Percentiles rank a stretch among this genome's conserved stretches.
Conservation (phyloP, 2,329 filamentous ascomycete species). For the Diaporthe aspalathi region DNA sequence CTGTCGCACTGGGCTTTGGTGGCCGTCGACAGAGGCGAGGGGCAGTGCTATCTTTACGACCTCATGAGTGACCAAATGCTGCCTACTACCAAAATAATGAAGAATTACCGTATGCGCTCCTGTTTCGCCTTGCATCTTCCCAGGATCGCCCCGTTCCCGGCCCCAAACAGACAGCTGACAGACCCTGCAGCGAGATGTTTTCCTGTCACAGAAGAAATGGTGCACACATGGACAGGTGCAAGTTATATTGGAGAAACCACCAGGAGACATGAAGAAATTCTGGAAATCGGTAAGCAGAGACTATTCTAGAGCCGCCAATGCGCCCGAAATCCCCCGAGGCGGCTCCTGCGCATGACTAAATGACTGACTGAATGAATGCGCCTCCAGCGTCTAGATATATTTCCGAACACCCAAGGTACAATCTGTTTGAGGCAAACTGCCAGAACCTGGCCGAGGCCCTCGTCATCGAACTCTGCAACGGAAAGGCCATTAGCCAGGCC, state of each 20-base stretch:
- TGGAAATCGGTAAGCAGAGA: slow-evolving; percentile 44
- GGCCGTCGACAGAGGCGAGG: slow-evolving; percentile 35
- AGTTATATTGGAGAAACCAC: slow-evolving; percentile 50
- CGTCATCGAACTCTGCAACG: slow-evolving; percentile 47
- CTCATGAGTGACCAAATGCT: slow-evolving; percentile 35
- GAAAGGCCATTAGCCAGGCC: slow-evolving; percentile 47
- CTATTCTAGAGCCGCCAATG: neutral
- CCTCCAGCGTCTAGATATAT: slow-evolving; percentile 44
- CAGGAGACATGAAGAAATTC: slow-evolving; percentile 46
- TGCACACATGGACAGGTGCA: slow-evolving; percentile 46
- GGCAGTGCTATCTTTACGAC: slow-evolving; percentile 34
- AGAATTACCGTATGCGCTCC: slow-evolving; percentile 35
- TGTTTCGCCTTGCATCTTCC: neutral
- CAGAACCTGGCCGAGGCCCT: slow-evolving; percentile 48
- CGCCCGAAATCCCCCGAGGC: neutral
- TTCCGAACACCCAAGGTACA: slow-evolving; percentile 47
- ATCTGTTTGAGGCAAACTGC: slow-evolving; percentile 48
- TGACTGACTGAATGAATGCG: slow-evolving; percentile 31
- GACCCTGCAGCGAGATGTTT: slow-evolving; percentile 42
- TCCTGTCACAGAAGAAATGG: slow-evolving; percentile 46
- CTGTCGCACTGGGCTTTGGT: slow-evolving; percentile 39
- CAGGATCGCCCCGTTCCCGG: neutral
- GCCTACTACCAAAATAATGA: slow-evolving; percentile 40
- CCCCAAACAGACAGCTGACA: neutral
- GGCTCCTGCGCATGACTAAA: neutral